A percentile compares a stretch with the other conserved stretches of the same genome.
Conservation (phyloP, 164 flowering plant species). For the Annona squamosa region DNA sequence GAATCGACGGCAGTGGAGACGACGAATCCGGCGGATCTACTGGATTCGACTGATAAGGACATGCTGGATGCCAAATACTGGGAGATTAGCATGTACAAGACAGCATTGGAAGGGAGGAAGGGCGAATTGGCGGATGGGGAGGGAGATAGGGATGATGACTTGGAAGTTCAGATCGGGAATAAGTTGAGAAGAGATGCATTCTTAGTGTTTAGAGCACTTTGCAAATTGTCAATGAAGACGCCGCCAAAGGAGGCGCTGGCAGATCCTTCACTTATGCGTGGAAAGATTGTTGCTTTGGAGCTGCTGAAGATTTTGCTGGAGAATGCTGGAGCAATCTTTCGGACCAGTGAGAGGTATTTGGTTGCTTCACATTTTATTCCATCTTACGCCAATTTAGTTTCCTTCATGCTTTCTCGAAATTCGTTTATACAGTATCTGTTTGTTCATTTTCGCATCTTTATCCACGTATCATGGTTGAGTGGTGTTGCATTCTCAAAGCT, state of each 20-base stretch:
- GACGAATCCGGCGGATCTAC: constrained; percentile 88
- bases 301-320: constrained; percentile 93
- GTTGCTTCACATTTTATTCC: neutral
- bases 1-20: constrained; percentile 77
- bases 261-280: constrained; percentile 94
- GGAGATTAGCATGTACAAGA: constrained; percentile 99
- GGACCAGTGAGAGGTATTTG: constrained; percentile 91
- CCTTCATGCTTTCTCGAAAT: too few relatives aligned
- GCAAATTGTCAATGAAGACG: constrained; percentile 98
- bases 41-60: constrained; percentile 98
- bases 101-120: constrained; percentile 96
- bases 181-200: constrained; percentile 95
- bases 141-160: constrained; percentile 79
- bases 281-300: constrained; percentile 97
- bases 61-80: constrained; percentile 99
- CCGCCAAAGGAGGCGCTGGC: constrained; percentile 91
- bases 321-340: constrained; percentile 95
- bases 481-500: too few relatives aligned
- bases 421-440: too few relatives aligned
- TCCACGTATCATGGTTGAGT: too few relatives aligned
- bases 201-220: constrained; percentile 92
- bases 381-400: too few relatives aligned
- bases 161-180: constrained; percentile 98
- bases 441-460: too few relatives aligned
- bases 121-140: constrained; percentile 98